Conservation (phyloP, 2,329 filamentous ascomycete genomes). For the Bertia moriformis region DNA sequence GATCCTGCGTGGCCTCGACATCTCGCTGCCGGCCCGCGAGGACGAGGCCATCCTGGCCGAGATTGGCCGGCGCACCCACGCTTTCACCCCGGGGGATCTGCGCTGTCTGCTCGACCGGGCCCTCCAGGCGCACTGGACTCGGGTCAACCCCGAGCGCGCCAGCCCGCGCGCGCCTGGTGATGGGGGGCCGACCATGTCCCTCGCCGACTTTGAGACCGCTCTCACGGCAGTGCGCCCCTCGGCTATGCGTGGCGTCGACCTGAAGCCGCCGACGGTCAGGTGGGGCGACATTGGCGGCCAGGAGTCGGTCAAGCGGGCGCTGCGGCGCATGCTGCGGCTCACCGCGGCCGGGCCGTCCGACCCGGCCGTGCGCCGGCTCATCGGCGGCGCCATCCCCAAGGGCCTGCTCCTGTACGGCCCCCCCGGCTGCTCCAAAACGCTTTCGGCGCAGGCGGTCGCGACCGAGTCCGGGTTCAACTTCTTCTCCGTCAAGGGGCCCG, state of each 20-base stretch:
- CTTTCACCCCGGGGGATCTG: conserved; percentile 71
- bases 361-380: conserved; percentile 15
- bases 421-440: conserved; percentile 86
- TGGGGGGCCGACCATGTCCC: conserved; percentile 8
- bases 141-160: neutral
- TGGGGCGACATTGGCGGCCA: conserved; percentile 87
- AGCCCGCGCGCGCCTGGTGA: too few species aligned
- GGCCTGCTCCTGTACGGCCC: conserved; percentile 83
- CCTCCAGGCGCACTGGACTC: conserved; percentile 2
- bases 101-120: conserved; percentile 45
- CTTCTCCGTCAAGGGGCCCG: conserved; percentile 83
- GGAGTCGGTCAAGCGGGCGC: conserved; percentile 52
- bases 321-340: conserved; percentile 32
- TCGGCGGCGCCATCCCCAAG: conserved; percentile 52
- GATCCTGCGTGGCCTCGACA: conserved; percentile 51
- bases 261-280: conserved; percentile 71
- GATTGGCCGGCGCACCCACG: conserved; percentile 66
- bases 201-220: conserved; percentile 47
- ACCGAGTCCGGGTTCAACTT: conserved; percentile 88
- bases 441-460: conserved; percentile 79
- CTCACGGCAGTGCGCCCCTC: conserved; percentile 61
- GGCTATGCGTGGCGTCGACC: conserved; percentile 76
- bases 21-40: conserved; percentile 27
- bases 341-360: conserved; percentile 13
- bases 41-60: conserved; percentile 36